Percentiles rank a stretch among this genome's conserved stretches.
Evolutionary conservation across 495 filamentous ascomycete genomes (phyloP).

Genomic region (Staphylotrichum tortipilum): DNA sequence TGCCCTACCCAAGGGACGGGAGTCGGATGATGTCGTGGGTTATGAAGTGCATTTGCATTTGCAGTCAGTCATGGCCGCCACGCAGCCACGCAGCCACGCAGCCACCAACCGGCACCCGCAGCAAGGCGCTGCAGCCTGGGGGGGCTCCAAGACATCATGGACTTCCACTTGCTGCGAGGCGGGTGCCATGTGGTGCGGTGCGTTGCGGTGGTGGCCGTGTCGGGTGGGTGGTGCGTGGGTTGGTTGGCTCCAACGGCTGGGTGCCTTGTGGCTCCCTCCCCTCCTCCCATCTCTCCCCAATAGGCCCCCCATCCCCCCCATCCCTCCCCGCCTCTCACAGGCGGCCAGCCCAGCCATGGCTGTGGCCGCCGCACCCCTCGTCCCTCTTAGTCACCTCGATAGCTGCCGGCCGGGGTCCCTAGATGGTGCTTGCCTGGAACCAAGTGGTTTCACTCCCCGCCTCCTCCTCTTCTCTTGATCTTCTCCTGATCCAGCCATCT

Average conservation of each 20-base stretch:
- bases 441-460: neutral
- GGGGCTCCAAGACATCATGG: too few species aligned
- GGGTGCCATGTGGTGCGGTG: slow-evolving; percentile 4
- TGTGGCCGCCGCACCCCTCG: neutral
- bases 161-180: neutral
- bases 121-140: neutral
- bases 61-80: slow-evolving; percentile 11
- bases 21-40: slow-evolving; percentile 18
- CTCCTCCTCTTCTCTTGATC: neutral
- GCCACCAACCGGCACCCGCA: neutral
- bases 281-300: neutral
- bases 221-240: neutral
- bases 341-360: neutral
- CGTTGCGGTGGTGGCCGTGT: neutral
- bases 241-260: slow-evolving; percentile 1
- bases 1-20: too few species aligned
- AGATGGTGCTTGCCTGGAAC: neutral
- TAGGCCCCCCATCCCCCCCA: neutral
- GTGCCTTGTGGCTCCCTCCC: slow-evolving; percentile 1
- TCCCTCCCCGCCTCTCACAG: neutral
- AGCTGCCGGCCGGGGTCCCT: slow-evolving; percentile 1
- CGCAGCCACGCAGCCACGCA: neutral
- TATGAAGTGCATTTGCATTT: slow-evolving; percentile 15
- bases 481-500: neutral
- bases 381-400: slow-evolving; percentile 4